Evolutionary conservation across 2,329 filamentous ascomycete genomes (phyloP), one percentile per base, ranked within the genome.

Genomic region (Colletotrichum nymphaeae): DNA sequence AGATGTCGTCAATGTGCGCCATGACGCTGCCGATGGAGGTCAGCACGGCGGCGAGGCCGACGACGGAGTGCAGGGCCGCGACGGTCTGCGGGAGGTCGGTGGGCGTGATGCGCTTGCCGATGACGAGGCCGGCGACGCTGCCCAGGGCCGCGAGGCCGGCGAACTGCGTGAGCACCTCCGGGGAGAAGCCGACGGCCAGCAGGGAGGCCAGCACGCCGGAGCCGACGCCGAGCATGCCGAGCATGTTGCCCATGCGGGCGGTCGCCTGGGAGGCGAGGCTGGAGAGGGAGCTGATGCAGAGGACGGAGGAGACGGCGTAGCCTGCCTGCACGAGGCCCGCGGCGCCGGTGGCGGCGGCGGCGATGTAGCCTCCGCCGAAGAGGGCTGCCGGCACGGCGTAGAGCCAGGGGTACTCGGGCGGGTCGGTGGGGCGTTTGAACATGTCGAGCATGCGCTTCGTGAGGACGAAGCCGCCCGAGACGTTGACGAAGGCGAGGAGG

Each of bases 381-480:
- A 97, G 78, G 3, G 90, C 85, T 19, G 90, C 95, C 0, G 95
- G 95, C 69, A 97, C 85, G 1, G 91, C 93, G 78, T 97, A 97
- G 1, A 97, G 85, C 93, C 94, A 97, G 0, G 94, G 93, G 76
- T 96, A 97, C 80, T 98, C 95, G 0, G 93, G 91, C 37, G 95
- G 95, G 77, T 97, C 95, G 5, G 94, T 97, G 30, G 94, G 93
- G 14, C 93, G 89, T 80, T 93, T 93, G 80, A 96, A 96, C 94
- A 96, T 96, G 81, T 97, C 95, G 56, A 98, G 86, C 95, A 98
- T 98, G 75, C 95, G 89, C 84, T 97, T 97, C 3, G 95, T 97
- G 73, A 98, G 94, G 56, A 97, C 93, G 74, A 98, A 98, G 0
- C 95, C 95, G 71, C 95, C 95, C 0, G 93, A 93, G 3, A 98